These are phyloP conservation scores for Phytophthora colocasiae DNA, from an alignment of 352 stramenopile species.

Conservation along the genomic window DNA sequence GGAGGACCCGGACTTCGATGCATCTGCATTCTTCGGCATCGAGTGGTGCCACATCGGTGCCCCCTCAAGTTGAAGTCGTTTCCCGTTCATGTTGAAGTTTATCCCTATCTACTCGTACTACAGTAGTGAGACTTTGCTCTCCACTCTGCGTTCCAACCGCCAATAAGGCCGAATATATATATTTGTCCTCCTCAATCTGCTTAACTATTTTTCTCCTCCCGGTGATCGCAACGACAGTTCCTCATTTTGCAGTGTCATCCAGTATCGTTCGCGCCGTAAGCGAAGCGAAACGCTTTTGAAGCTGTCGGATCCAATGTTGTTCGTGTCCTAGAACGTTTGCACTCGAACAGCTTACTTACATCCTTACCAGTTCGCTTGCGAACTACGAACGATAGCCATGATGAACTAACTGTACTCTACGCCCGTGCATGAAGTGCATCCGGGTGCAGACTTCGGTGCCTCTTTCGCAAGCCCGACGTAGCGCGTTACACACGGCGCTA, in stretches of 20 bases:
- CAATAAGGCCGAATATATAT: slow-evolving; percentile 28
- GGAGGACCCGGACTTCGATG: slow-evolving; percentile 43
- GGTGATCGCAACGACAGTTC: no score
- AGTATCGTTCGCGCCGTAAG: slow-evolving; percentile 19
- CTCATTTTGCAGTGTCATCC: no score
- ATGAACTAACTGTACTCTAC: background rate
- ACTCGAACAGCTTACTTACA: background rate
- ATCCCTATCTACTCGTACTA: background rate
- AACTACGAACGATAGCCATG: no score
- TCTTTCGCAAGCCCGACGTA: slow-evolving; percentile 4
- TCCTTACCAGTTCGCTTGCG: no score
- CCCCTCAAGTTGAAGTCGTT: slow-evolving; percentile 33
- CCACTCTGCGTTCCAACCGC: slow-evolving; percentile 12
- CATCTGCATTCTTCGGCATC: slow-evolving; percentile 51
- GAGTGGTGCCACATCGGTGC: slow-evolving; percentile 43
- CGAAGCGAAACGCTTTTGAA: slow-evolving; percentile 7
- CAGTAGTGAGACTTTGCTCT: slow-evolving; percentile 16
- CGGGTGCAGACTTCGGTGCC: background rate
- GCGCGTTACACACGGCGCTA: slow-evolving; percentile 22
- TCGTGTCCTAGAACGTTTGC: no score
- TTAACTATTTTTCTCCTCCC: background rate
- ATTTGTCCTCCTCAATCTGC: slow-evolving; percentile 3
- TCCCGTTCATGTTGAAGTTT: slow-evolving; percentile 32
- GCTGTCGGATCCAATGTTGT: background rate
- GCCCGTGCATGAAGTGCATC: background rate